These are phyloP conservation scores for Garcia nutans DNA, from an alignment of 345 rosid species.

Conservation along the genomic window DNA sequence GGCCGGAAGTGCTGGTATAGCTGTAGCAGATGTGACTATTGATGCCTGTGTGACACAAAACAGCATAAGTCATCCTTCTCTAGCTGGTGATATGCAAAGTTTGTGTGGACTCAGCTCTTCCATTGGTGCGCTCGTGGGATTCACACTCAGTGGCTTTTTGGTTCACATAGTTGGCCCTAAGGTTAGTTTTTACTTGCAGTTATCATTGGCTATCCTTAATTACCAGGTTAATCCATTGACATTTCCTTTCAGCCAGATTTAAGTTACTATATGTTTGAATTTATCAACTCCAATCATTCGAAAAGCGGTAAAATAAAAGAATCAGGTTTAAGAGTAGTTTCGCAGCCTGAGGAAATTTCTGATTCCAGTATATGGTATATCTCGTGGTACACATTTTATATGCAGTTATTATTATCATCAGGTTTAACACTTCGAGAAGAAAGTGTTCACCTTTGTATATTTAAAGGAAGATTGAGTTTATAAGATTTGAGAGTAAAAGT, in stretches of 20 bases:
- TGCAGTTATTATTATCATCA: neutral
- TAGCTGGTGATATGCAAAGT: constrained; percentile 74
- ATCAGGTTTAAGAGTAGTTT: neutral
- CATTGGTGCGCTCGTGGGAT: constrained; percentile 63
- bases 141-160: constrained; percentile 60
- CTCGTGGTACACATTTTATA: neutral
- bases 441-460: neutral
- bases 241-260: neutral
- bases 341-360: neutral
- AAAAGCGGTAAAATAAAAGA: neutral
- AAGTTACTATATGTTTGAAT: neutral
- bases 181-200: constrained; percentile 31
- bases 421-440: neutral
- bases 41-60: constrained; percentile 74
- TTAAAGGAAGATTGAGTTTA: neutral
- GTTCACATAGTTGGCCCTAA: constrained; percentile 57
- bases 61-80: constrained; percentile 58
- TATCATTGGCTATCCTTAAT: neutral
- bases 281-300: neutral
- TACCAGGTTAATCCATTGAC: neutral
- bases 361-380: neutral
- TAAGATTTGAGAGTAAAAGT: neutral
- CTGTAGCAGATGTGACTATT: constrained; percentile 70
- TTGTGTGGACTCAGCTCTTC: constrained; percentile 68
- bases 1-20: constrained; percentile 58